Percentiles rank a stretch among this genome's conserved stretches.
Conservation (phyloP, 257 asterid genomes). For the Nicotiana attenuata region DNA sequence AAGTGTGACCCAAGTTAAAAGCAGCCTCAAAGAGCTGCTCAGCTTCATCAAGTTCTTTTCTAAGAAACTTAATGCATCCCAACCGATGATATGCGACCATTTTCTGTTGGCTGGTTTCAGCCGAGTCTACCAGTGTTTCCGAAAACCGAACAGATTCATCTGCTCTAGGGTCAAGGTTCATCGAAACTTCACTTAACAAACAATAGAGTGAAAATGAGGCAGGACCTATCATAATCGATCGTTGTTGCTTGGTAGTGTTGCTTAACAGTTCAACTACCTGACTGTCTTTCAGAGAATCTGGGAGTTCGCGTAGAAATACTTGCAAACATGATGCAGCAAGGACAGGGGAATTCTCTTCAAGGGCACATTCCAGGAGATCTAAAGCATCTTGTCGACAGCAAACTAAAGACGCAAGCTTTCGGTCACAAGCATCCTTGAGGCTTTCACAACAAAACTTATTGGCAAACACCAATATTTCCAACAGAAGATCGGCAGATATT, state of each 20-base stretch:
- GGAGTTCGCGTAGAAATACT: slow-evolving; percentile 72
- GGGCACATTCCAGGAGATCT: slow-evolving; percentile 86
- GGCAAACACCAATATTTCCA: slow-evolving; percentile 88
- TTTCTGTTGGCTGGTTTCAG: slow-evolving; percentile 58
- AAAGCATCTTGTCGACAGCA: slow-evolving; percentile 74
- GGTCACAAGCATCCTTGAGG: slow-evolving; percentile 83
- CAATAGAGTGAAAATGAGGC: slow-evolving; percentile 81
- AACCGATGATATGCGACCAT: slow-evolving; percentile 75
- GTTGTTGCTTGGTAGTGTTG: slow-evolving; percentile 49
- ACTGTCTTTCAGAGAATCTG: slow-evolving; percentile 55
- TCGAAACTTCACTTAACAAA: slow-evolving; percentile 72
- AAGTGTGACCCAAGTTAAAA: slow-evolving; percentile 63
- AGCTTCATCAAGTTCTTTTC: slow-evolving; percentile 78
- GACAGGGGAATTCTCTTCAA: slow-evolving; percentile 73
- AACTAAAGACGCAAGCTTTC: slow-evolving; percentile 77
- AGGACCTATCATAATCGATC: slow-evolving; percentile 69
- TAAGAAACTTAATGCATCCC: slow-evolving; percentile 57
- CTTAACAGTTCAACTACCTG: slow-evolving; percentile 69
- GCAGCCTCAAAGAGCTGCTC: slow-evolving; percentile 68
- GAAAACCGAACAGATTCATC: slow-evolving; percentile 51
- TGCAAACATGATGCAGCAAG: slow-evolving; percentile 94
- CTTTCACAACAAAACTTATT: slow-evolving; percentile 92
- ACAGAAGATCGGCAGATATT: slow-evolving; percentile 47
- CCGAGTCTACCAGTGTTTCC: slow-evolving; percentile 61
- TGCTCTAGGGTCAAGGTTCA: slow-evolving; percentile 71